Evolutionary conservation across 1,139 yeast species (phyloP).

Genomic region (Debaryomyces nepalensis): DNA sequence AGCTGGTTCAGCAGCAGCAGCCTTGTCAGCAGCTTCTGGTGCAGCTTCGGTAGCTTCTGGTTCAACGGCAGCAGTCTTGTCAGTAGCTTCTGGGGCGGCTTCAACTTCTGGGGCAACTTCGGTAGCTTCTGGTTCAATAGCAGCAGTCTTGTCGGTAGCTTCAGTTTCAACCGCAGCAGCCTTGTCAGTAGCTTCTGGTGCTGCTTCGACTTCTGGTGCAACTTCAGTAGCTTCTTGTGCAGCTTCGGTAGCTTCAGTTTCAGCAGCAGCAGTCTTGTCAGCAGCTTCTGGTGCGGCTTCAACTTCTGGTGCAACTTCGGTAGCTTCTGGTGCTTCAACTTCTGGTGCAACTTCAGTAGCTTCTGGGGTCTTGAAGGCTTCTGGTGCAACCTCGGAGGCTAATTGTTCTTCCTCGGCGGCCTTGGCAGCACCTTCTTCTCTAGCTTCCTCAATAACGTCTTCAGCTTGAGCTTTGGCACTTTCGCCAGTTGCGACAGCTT

Average conservation of each 20-base stretch:
- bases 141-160: no score
- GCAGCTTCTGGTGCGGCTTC: slow-evolving; percentile 2
- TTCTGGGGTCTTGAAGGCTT: no score
- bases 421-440: slow-evolving; percentile 17
- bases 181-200: slow-evolving; percentile 15
- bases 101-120: not conserved
- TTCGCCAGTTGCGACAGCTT: slow-evolving; percentile 18
- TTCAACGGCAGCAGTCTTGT: not conserved
- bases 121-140: slow-evolving; percentile 1
- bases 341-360: slow-evolving; percentile 28
- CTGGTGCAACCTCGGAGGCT: slow-evolving; percentile 15
- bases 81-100: not conserved
- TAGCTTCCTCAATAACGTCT: slow-evolving; percentile 17
- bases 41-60: slow-evolving; percentile 8
- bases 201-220: slow-evolving; percentile 16
- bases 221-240: slow-evolving; percentile 26
- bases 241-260: slow-evolving; percentile 17
- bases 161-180: slow-evolving; percentile 17
- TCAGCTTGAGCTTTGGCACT: slow-evolving; percentile 17
- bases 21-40: slow-evolving; percentile 7
- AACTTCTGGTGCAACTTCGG: slow-evolving; percentile 12
- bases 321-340: slow-evolving; percentile 22
- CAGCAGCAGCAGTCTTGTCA: slow-evolving; percentile 12
- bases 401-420: slow-evolving; percentile 16
- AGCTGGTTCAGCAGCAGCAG: slow-evolving; percentile 14